phyloP scores from a whole-genome alignment of 2,329 filamentous ascomycete genomes.

The Nectriaceae sp. region DNA sequence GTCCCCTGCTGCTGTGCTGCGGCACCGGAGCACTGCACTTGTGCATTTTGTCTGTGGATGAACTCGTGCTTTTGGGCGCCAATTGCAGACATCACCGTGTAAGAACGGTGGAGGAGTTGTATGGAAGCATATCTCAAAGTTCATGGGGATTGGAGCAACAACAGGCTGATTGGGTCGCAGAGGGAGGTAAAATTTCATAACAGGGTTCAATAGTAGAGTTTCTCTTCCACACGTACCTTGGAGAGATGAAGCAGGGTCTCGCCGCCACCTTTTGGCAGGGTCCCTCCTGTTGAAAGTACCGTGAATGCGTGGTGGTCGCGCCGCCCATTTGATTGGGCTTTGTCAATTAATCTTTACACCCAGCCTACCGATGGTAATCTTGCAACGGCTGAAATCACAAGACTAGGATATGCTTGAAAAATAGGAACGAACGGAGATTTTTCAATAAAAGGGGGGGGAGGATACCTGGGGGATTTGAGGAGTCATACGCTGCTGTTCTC shows the following conservation, averaged over 20 bases:
- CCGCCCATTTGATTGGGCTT: neutral
- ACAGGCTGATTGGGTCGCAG: neutral
- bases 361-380: neutral
- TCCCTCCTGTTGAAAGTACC: neutral
- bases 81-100: too few relatives aligned
- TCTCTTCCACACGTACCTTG: neutral
- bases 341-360: neutral
- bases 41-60: neutral
- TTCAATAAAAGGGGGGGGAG: conserved; percentile 1
- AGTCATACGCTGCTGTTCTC: conserved; percentile 32
- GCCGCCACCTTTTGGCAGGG: neutral
- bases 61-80: too few relatives aligned
- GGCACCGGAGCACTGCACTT: neutral
- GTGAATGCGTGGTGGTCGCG: neutral
- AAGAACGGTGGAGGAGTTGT: too few relatives aligned
- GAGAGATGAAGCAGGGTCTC: neutral
- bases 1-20: conserved; percentile 3
- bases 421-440: too few relatives aligned
- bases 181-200: neutral
- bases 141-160: neutral
- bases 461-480: conserved; percentile 34
- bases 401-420: too few relatives aligned
- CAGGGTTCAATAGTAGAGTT: neutral
- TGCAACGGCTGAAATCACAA: neutral
- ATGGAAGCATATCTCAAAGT: neutral